Base-by-base conservation (phyloP, 371 early-diverging fungal genomes). In the Homolaphlyctis polyrhiza region DNA sequence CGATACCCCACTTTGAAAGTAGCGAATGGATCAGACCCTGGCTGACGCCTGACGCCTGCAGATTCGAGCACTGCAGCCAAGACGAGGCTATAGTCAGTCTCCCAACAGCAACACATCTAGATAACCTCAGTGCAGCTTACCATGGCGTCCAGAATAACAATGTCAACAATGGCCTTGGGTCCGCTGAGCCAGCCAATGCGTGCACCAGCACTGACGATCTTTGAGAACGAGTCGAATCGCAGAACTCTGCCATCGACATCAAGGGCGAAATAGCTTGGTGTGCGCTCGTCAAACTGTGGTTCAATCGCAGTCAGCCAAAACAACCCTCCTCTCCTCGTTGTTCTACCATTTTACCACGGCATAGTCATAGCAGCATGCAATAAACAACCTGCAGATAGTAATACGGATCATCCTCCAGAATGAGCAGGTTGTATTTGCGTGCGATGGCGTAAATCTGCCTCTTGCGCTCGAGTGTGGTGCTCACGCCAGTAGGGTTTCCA, bases 221-320 rank as follows among this genome's bases (percentile, higher is more conserved):
- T 93, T 60, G 87, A 86, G 74, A 91, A 83, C 39, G 87, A 88
- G 63, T 93, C 94, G 61, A 89, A 87, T 3, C 94, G 79, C n/a
- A 93, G 70, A 0, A 93, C 92, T 32, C 92, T 82, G 8, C 84
- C 88, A 64, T 92, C 90, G 0, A 66, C 73, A 77, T 92, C 92
- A 73, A 93, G 71, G 1, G 89, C 88, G 13, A 91, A 76, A 70
- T 90, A 92, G 4, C 85, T 86, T 0, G 88, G 84, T 0, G 77
- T 66, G 33, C 82, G 78, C 11, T 62, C 36, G 27, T 60, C 49
- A 8, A 62, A 61, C 30, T 18, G 67, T 54, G 18, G 45, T 45
- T 45, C 45, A 45, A 45, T n/a, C n/a, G n/a, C n/a, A n/a, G n/a
- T n/a, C n/a, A n/a, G n/a, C n/a, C n/a, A n/a, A n/a, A n/a, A n/a